Conservation (phyloP, 2,329 filamentous ascomycete species). For the Rachicladosporium sp. region DNA sequence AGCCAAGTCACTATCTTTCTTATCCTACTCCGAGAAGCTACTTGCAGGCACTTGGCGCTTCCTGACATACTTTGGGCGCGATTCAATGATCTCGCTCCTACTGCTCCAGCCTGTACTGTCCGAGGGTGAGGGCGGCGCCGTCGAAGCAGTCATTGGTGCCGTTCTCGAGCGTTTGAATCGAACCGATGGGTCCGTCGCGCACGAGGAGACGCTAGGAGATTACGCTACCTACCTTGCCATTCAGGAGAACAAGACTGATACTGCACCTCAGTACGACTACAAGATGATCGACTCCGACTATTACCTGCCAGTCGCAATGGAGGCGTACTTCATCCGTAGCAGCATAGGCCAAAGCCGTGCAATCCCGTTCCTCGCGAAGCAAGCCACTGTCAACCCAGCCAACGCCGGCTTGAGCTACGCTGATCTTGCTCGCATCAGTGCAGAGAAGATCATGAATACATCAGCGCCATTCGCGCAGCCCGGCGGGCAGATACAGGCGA, state of each 20-base stretch:
- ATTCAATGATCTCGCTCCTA: constrained; percentile 50
- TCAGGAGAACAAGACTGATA: constrained; percentile 41
- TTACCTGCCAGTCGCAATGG: constrained; percentile 46
- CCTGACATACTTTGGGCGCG: constrained; percentile 54
- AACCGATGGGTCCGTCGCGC: constrained; percentile 48
- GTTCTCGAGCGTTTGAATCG: constrained; percentile 50
- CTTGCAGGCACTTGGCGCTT: constrained; percentile 55
- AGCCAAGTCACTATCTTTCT: constrained; percentile 45
- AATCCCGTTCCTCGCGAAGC: constrained; percentile 27
- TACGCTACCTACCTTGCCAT: constrained; percentile 50
- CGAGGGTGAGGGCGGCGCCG: constrained; percentile 40
- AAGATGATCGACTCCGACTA: constrained; percentile 48
- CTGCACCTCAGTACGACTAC: constrained; percentile 37
- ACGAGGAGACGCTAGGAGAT: constrained; percentile 55
- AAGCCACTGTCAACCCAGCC: constrained; percentile 36
- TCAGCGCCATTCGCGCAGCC: constrained; percentile 40
- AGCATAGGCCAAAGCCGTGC: constrained; percentile 28
- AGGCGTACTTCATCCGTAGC: constrained; percentile 44
- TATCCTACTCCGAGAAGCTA: constrained; percentile 52
- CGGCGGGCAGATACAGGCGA: constrained; percentile 37
- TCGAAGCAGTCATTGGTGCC: constrained; percentile 50
- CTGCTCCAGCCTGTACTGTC: constrained; percentile 48
- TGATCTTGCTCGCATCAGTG: constrained; percentile 39
- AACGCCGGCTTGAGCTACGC: constrained; percentile 44
- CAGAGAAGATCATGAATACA: constrained; percentile 46